Evolutionary conservation across 768 basidiomycete species (phyloP).

Genomic region (Boletus rufocinnamomeus): DNA sequence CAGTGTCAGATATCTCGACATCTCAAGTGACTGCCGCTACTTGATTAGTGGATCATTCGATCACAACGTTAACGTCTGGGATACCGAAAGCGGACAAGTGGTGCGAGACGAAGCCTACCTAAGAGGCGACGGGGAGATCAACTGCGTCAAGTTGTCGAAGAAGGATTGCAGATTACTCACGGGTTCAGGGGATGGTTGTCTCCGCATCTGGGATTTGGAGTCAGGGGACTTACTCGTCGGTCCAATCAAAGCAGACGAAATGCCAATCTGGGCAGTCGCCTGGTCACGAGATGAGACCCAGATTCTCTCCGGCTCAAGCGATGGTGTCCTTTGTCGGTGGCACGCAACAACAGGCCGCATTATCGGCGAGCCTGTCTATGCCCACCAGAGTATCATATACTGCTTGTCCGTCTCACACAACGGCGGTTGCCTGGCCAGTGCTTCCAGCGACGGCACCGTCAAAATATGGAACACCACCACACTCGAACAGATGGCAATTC

Average conservation of each 20-base stretch:
- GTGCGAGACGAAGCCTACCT: slow-evolving; percentile 27
- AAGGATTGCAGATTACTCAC: slow-evolving; percentile 30
- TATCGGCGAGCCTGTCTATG: slow-evolving; percentile 26
- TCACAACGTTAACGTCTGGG: slow-evolving; percentile 34
- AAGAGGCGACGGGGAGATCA: slow-evolving; percentile 28
- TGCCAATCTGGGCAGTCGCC: slow-evolving; percentile 31
- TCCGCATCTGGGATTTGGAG: slow-evolving; percentile 33
- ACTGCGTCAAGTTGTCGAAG: slow-evolving; percentile 31
- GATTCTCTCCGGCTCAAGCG: slow-evolving; percentile 27
- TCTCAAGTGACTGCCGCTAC: slow-evolving; percentile 33
- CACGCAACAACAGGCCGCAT: slow-evolving; percentile 22
- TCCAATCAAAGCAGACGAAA: slow-evolving; percentile 24
- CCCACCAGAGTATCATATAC: slow-evolving; percentile 30
- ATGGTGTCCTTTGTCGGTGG: slow-evolving; percentile 31
- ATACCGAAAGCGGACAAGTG: slow-evolving; percentile 29
- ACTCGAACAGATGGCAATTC: slow-evolving; percentile 26
- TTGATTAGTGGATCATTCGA: slow-evolving; percentile 33
- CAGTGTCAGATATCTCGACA: slow-evolving; percentile 32
- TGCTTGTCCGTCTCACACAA: slow-evolving; percentile 31
- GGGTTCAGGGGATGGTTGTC: slow-evolving; percentile 31
- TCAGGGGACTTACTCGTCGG: slow-evolving; percentile 30
- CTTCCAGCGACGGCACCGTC: slow-evolving; percentile 33
- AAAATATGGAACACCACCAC: slow-evolving; percentile 33
- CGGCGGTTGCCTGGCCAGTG: slow-evolving; percentile 30
- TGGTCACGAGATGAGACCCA: slow-evolving; percentile 34